Evolutionary conservation across 2,329 filamentous ascomycete genomes (phyloP), one percentile per base, ranked within the genome.

Genomic region (Fonsecaea monophora): DNA sequence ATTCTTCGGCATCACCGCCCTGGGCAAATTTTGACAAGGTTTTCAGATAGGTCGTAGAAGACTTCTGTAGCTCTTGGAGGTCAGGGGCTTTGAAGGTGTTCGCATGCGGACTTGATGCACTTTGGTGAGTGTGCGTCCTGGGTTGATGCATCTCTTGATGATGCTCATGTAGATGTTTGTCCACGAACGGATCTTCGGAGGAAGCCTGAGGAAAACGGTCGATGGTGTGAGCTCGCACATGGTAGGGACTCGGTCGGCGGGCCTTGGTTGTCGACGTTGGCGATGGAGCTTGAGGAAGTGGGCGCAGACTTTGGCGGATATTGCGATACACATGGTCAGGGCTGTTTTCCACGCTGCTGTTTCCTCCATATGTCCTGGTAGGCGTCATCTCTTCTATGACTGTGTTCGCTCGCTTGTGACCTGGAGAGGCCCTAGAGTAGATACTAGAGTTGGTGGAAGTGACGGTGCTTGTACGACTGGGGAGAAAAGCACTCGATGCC

Each of bases 21-120:
- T 94, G 87, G 1, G 92, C 92, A 71, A 96, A 86, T 73, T 89
- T 90, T 6, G 94, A 97, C 42, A 98, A 83, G 0, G 92, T 94
- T 53, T 94, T 89, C 25, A 99, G 85, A 77, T 99, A 92, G 65
- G 90, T 90, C 1, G 95, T 98, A 0, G 94, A 91, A 0, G 95
- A 98, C 73, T 92, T 92, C 65, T 94, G 90, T 18, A 99, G 84
- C 38, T 87, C 89, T 76, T 93, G 87, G 10, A 98, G 83, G 70
- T 97, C 93, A 2, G 92, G 89, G 0, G 86, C 83, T 7, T 83
- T 85, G 15, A 93, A 78, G 3, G 85, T 81, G 12, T 83, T 76
- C 32, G 76, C 73, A 42, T 73, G 72, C 59, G 77, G 76, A 60
- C 72, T 71, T 21, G 71, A 70, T 40, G 64, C 50, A 25, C 62